Percentiles rank a stretch among this genome's conserved stretches.
Conservation (phyloP, 371 early-diverging fungal genomes). For the Basidiobolus heterosporus region DNA sequence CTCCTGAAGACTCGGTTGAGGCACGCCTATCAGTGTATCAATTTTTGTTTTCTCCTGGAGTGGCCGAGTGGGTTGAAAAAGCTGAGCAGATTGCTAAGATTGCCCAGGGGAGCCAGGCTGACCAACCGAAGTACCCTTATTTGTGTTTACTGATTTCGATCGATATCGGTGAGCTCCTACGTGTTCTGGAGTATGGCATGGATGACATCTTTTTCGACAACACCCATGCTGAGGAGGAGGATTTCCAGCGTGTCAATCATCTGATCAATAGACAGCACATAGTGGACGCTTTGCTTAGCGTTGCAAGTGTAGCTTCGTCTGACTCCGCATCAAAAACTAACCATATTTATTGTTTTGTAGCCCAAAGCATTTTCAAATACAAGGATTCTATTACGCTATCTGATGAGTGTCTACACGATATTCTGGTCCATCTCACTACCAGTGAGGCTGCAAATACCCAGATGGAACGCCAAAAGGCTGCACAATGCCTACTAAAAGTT, state of each 20-base stretch:
- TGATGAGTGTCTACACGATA: conserved; percentile 31
- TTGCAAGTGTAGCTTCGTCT: conserved; percentile 19
- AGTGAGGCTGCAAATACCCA: conserved; percentile 28
- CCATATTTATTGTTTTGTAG: conserved; percentile 47
- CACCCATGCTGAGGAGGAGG: no score
- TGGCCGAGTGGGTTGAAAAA: not conserved
- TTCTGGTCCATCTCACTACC: conserved; percentile 35
- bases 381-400: conserved; percentile 39
- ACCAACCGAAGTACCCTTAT: conserved; percentile 60
- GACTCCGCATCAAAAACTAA: conserved; percentile 16
- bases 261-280: conserved; percentile 58
- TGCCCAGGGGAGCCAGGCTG: conserved; percentile 16
- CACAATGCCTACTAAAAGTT: conserved; percentile 39
- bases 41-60: not conserved
- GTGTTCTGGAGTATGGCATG: conserved; percentile 44
- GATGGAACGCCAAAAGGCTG: conserved; percentile 46
- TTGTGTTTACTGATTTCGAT: conserved; percentile 41
- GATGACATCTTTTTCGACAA: conserved; percentile 32
- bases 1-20: not conserved
- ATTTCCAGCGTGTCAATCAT: not conserved
- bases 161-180: conserved; percentile 47
- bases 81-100: not conserved
- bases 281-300: conserved; percentile 46
- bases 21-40: not conserved
- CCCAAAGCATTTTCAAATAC: conserved; percentile 42